These are phyloP conservation scores for Periconia sp. DNA, from an alignment of 2,329 filamentous ascomycete genomes.

Conservation along the genomic window DNA sequence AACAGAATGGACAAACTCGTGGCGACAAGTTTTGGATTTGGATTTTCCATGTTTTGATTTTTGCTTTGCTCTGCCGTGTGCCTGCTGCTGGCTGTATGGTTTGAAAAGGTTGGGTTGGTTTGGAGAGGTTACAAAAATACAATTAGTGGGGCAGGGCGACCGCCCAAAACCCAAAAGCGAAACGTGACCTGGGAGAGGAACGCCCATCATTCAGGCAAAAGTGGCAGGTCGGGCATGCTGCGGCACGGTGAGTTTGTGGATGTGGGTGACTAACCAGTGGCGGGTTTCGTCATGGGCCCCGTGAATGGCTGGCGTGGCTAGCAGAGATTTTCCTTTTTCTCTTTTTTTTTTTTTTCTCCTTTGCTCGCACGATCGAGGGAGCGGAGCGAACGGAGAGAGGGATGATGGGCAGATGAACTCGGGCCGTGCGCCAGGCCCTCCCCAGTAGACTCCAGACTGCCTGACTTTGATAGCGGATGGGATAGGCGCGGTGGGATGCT, in stretches of 20 bases:
- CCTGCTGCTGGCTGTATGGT: neutral
- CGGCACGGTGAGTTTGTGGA: neutral
- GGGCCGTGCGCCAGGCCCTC: constrained; percentile 25
- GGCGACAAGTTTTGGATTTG: neutral
- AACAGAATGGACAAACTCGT: neutral
- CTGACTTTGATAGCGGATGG: neutral
- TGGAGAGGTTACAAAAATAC: neutral
- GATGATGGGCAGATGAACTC: constrained; percentile 23
- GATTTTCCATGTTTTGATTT: neutral
- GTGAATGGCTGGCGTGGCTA: neutral
- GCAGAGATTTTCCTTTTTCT: neutral
- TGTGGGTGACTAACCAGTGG: neutral
- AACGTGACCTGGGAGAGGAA: neutral
- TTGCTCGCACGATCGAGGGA: neutral
- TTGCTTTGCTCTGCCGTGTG: no score
- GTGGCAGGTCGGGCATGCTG: neutral
- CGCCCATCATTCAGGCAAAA: neutral
- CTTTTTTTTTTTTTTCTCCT: neutral
- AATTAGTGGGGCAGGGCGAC: neutral
- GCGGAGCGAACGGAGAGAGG: neutral
- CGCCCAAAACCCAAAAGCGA: constrained; percentile 3
- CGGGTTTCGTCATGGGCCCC: constrained; percentile 1
- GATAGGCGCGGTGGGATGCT: neutral
- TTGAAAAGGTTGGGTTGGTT: neutral
- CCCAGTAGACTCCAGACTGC: no score